A percentile compares a stretch with the other conserved stretches of the same genome.
Conservation (phyloP, 2,329 filamentous ascomycete genomes). For the Alternaria sp. region DNA sequence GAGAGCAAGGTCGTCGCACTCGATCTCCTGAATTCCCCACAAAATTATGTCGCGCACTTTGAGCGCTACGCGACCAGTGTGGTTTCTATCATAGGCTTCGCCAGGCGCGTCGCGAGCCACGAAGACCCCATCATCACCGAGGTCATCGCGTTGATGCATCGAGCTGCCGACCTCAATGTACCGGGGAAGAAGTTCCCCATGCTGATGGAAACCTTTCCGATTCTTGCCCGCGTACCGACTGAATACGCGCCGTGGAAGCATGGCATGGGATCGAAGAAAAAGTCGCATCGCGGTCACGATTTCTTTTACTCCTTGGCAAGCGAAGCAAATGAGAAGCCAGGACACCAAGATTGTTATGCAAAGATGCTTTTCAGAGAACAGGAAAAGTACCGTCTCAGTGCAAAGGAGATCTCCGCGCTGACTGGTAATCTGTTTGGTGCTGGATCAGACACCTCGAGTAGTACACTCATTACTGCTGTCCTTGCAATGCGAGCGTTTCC, state of each 20-base stretch:
- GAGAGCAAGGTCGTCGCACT: constrained; percentile 64
- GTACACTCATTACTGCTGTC: constrained; percentile 47
- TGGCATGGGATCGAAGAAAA: constrained; percentile 40
- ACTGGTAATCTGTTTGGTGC: constrained; percentile 47
- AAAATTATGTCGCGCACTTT: constrained; percentile 62
- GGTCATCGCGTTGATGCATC: constrained; percentile 66
- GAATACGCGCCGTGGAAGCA: constrained; percentile 51
- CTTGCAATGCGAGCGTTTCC: constrained; percentile 49
- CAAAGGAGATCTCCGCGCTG: constrained; percentile 45
- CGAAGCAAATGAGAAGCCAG: constrained; percentile 43
- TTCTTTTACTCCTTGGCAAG: constrained; percentile 48
- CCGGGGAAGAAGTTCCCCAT: constrained; percentile 65
- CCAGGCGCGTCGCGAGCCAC: constrained; percentile 60
- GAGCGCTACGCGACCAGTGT: constrained; percentile 64
- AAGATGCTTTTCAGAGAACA: constrained; percentile 55
- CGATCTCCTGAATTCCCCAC: constrained; percentile 57
- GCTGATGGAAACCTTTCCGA: constrained; percentile 65
- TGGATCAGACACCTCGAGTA: constrained; percentile 48
- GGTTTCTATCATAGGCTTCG: constrained; percentile 66
- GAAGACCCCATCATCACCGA: constrained; percentile 67
- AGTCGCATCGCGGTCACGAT: constrained; percentile 42
- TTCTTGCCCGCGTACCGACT: constrained; percentile 65
- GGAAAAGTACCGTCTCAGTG: constrained; percentile 39
- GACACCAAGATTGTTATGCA: constrained; percentile 46
- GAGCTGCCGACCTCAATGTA: constrained; percentile 62